phyloP scores from a whole-genome alignment of 192 early-diverging fungal genomes.

The Umbelopsis sp. region DNA sequence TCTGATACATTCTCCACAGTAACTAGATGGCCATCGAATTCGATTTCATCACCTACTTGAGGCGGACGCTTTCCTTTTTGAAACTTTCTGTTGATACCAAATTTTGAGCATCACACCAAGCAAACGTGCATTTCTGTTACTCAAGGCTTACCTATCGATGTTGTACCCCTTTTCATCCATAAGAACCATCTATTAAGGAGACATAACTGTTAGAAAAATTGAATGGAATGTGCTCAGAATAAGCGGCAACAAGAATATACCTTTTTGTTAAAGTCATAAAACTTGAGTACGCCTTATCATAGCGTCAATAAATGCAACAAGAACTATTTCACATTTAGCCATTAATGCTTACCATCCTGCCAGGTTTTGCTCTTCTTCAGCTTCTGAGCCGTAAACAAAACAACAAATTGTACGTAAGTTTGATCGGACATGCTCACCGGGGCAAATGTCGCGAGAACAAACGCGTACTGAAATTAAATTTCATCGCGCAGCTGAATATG shows the following conservation, averaged over 20 bases:
- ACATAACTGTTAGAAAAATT: background rate
- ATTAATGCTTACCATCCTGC: slow-evolving; percentile 49
- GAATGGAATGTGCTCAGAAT: background rate
- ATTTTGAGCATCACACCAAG: too few relatives aligned
- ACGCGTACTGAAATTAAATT: slow-evolving; percentile 12
- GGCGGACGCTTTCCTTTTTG: slow-evolving; percentile 13
- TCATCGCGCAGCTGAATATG: background rate
- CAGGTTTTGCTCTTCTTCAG: slow-evolving; percentile 57
- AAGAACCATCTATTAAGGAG: slow-evolving; percentile 40
- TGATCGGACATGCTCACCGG: slow-evolving; percentile 20
- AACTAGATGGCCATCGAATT: slow-evolving; percentile 52
- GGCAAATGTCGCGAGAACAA: slow-evolving; percentile 4
- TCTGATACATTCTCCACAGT: slow-evolving; percentile 41
- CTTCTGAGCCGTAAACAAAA: slow-evolving; percentile 53
- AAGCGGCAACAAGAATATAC: background rate
- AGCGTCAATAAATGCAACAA: background rate
- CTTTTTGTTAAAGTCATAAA: slow-evolving; percentile 31
- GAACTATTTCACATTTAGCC: background rate
- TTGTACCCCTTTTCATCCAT: slow-evolving; percentile 46
- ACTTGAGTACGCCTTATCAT: slow-evolving; percentile 25
- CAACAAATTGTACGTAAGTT: slow-evolving; percentile 23
- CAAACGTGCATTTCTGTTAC: too few relatives aligned
- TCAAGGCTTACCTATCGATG: slow-evolving; percentile 44
- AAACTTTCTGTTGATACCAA: slow-evolving; percentile 17
- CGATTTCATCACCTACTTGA: slow-evolving; percentile 49